A percentile compares a stretch with the other conserved stretches of the same genome.
Evolutionary conservation across 306 rosid species (phyloP).

Genomic region (Cercis canadensis): DNA sequence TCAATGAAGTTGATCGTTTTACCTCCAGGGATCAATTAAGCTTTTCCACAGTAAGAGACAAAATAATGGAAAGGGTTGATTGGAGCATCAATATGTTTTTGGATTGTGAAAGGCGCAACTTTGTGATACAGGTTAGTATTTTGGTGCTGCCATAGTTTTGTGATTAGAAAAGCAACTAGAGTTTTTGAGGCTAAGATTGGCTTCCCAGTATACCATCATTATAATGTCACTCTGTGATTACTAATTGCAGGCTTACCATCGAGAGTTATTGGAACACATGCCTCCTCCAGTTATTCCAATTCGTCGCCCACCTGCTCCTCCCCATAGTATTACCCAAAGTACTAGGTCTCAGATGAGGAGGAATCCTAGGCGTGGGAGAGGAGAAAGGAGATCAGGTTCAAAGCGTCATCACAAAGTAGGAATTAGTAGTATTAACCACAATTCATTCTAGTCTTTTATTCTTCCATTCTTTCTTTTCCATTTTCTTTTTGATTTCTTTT

Average conservation of each 20-base stretch:
- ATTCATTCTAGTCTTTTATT: slow-evolving; percentile 42
- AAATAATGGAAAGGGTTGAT: slow-evolving; percentile 70
- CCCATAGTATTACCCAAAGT: slow-evolving; percentile 13
- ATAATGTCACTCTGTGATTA: slow-evolving; percentile 9
- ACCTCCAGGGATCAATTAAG: slow-evolving; percentile 97
- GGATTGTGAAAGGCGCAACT: slow-evolving; percentile 97
- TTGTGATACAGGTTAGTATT: slow-evolving; percentile 80
- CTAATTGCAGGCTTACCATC: slow-evolving; percentile 74
- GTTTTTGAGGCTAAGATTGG: slow-evolving; percentile 8
- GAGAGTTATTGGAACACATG: slow-evolving; percentile 78
- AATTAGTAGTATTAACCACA: slow-evolving; percentile 50
- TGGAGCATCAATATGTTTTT: slow-evolving; percentile 87
- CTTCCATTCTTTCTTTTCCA: not conserved
- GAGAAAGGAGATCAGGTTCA: slow-evolving; percentile 58
- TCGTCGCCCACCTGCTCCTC: slow-evolving; percentile 42
- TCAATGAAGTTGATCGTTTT: slow-evolving; percentile 96
- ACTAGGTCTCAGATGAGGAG: slow-evolving; percentile 58
- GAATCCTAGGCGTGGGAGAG: slow-evolving; percentile 59
- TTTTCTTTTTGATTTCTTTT: slow-evolving; percentile 25
- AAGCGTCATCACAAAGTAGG: slow-evolving; percentile 73
- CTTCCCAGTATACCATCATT: not conserved
- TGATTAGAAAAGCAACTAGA: slow-evolving; percentile 15
- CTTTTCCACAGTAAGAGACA: slow-evolving; percentile 91
- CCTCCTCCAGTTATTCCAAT: slow-evolving; percentile 62
- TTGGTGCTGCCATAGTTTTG: slow-evolving; percentile 23